phyloP scores from a whole-genome alignment of 106 monocot genomes.

The Acanthochlamys bracteata region DNA sequence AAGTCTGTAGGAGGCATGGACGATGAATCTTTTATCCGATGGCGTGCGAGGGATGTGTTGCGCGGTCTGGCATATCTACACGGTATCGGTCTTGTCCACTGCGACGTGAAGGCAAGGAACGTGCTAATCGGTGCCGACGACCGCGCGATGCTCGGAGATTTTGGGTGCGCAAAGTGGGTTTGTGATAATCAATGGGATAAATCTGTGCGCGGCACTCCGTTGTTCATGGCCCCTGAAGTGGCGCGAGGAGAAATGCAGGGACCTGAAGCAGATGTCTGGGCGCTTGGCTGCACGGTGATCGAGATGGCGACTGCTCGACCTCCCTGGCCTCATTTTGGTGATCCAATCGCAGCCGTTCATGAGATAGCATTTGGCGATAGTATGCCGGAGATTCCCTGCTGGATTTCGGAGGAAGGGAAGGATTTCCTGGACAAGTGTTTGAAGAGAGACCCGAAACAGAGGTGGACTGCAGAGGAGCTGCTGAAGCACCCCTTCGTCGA shows the following conservation, averaged over 20 bases:
- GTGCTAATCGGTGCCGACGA: constrained; percentile 30
- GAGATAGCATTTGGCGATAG: constrained; percentile 26
- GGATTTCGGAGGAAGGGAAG: constrained; percentile 29
- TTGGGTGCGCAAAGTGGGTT: constrained; percentile 32
- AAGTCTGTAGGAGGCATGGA: neutral
- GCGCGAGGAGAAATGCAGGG: constrained; percentile 52
- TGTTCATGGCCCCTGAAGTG: constrained; percentile 78
- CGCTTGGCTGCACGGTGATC: constrained; percentile 46
- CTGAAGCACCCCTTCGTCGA: constrained; percentile 38
- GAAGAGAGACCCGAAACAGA: constrained; percentile 18
- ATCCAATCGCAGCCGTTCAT: constrained; percentile 19
- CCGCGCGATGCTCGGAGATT: constrained; percentile 32
- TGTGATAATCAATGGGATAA: neutral
- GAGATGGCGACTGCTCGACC: constrained; percentile 55
- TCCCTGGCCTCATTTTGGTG: constrained; percentile 31
- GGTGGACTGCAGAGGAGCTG: constrained; percentile 42
- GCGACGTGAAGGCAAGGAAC: constrained; percentile 50
- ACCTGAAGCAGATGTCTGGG: constrained; percentile 57
- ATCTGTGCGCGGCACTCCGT: constrained; percentile 22
- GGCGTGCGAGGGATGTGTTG: constrained; percentile 10
- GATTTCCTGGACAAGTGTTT: constrained; percentile 47
- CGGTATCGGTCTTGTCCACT: constrained; percentile 22
- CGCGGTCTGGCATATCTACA: constrained; percentile 35
- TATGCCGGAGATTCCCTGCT: constrained; percentile 17
- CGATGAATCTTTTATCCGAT: constrained; percentile 15